Conservation (phyloP, 2,329 filamentous ascomycete genomes). For the Chaetomium sp. region DNA sequence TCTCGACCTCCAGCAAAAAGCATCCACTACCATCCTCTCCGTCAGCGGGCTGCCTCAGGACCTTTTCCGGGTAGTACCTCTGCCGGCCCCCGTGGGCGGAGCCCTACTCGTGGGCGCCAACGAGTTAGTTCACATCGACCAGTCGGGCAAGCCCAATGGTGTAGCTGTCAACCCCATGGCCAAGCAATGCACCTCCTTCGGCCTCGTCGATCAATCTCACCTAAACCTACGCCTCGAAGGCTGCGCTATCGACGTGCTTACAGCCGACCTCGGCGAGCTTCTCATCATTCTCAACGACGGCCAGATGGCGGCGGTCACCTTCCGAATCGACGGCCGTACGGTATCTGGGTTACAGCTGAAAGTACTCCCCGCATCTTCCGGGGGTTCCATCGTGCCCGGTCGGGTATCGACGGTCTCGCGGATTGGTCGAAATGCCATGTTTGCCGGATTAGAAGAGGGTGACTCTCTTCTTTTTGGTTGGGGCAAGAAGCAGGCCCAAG, state of each 20-base stretch:
- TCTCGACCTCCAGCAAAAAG: constrained; percentile 84
- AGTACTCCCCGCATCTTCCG: constrained; percentile 54
- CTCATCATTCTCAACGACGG: constrained; percentile 76
- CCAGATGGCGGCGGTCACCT: constrained; percentile 66
- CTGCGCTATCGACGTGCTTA: constrained; percentile 70
- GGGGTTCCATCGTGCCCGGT: constrained; percentile 55
- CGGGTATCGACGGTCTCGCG: constrained; percentile 63
- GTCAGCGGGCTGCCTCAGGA: constrained; percentile 82
- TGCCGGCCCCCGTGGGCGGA: constrained; percentile 82
- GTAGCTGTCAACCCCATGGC: constrained; percentile 90
- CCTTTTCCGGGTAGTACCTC: constrained; percentile 71
- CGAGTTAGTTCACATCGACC: constrained; percentile 90
- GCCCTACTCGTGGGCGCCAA: constrained; percentile 82
- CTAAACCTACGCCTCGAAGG: constrained; percentile 75
- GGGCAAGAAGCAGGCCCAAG: constrained; percentile 57
- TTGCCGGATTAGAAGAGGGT: constrained; percentile 76
- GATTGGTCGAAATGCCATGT: constrained; percentile 63
- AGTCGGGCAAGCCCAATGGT: constrained; percentile 87
- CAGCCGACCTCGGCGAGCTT: constrained; percentile 71
- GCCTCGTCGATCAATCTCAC: constrained; percentile 78
- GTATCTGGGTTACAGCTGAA: constrained; percentile 80
- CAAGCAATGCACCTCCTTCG: constrained; percentile 73
- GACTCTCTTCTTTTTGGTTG: constrained; percentile 80
- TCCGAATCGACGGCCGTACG: constrained; percentile 82
- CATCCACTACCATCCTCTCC: constrained; percentile 86